Percentiles rank a stretch among this genome's conserved stretches.
Evolutionary conservation across 805 yeast species (phyloP).

Genomic region (Lipomyces starkeyi): DNA sequence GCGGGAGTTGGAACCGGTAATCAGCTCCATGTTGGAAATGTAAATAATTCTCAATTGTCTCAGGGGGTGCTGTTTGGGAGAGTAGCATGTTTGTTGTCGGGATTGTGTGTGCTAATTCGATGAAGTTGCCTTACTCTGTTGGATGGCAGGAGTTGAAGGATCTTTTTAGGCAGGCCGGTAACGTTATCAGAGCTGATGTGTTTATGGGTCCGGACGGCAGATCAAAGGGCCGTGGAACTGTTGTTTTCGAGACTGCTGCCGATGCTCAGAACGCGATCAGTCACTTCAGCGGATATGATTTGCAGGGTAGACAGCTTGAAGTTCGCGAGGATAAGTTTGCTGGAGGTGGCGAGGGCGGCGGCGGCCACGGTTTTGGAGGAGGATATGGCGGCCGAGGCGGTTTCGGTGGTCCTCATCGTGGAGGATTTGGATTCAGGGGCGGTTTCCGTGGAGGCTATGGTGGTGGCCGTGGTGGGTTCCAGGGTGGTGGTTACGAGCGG

Average conservation of each 20-base stretch:
- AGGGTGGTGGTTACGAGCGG: conserved; percentile 10
- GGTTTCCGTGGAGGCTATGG: conserved; percentile 12
- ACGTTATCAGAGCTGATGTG: conserved; percentile 82
- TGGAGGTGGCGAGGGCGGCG: conserved; percentile 19
- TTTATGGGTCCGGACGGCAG: conserved; percentile 69
- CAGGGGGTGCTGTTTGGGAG: conserved; percentile 4
- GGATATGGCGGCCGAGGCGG: conserved; percentile 19
- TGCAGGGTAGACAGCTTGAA: conserved; percentile 79
- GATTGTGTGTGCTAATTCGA: conserved; percentile 48
- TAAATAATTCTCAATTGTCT: conserved; percentile 19
- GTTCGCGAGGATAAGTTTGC: conserved; percentile 70
- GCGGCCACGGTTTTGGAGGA: conserved; percentile 35
- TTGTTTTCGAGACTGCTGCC: conserved; percentile 66
- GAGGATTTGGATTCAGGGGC: conserved; percentile 20
- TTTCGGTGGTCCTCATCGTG: conserved; percentile 6
- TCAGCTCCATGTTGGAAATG: conserved; percentile 39
- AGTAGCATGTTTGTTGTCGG: conserved; percentile 6
- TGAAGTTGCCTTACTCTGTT: conserved; percentile 80
- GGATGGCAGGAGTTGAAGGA: conserved; percentile 88
- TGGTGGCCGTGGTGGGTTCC: conserved; percentile 9
- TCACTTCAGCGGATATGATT: conserved; percentile 67
- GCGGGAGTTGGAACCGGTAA: conserved; percentile 40
- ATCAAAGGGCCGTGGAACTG: conserved; percentile 87
- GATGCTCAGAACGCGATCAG: conserved; percentile 76
- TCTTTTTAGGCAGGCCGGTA: conserved; percentile 77